Base-by-base conservation (phyloP, 2,329 filamentous ascomycete genomes). In the Tricladium varicosporioides region DNA sequence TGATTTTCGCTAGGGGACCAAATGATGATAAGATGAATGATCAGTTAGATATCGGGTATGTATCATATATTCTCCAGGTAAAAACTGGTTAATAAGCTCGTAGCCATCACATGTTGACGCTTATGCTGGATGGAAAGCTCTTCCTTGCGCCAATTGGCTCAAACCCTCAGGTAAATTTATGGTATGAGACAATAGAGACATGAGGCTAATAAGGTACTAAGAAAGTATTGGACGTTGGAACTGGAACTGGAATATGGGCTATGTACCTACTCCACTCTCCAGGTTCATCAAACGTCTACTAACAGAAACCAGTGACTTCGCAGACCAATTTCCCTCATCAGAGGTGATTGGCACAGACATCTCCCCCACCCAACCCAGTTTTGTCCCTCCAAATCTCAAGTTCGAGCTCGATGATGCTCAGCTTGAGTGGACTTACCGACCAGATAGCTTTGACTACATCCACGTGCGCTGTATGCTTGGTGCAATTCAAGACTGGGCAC, bases 51-150 rank as follows among this genome's bases (percentile, higher is more conserved):
- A 56, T 59, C 48, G 56, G 53, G 19, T 46, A 49, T 18, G 50
- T 22, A 43, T 18, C 48, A 56, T 46, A 14, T 7, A 7, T 27
- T 27, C 22, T 7, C 22, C 22, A 7, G 22, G 7, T 27, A 4
- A 7, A 27, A 27, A 27, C 7, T 27, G 22, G 22, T 7, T 27
- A 27, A 27, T 27, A 27, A 27, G 22, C 22, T 27, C 22, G 22
- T 27, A 27, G 22, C 22, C 22, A 27, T 27, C 71, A 74, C 60
- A 78, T 80, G 74, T 70, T 80, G 44, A 77, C 32, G 4, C 54
- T 57, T 36, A 49, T 60, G 51, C 45, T 36, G 2, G 33, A 51
- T 31, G 43, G 51, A 36, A 48, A 47, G 18, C 31, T 51, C 13
- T 45, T n/a, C 40, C 67, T 60, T 27, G 61, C 61, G 13, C 62